Percentiles rank a stretch among this genome's conserved stretches.
These are phyloP conservation scores for Rhynchospora tenuis DNA, from an alignment of 176 grass and related monocot species.

Conservation along the genomic window DNA sequence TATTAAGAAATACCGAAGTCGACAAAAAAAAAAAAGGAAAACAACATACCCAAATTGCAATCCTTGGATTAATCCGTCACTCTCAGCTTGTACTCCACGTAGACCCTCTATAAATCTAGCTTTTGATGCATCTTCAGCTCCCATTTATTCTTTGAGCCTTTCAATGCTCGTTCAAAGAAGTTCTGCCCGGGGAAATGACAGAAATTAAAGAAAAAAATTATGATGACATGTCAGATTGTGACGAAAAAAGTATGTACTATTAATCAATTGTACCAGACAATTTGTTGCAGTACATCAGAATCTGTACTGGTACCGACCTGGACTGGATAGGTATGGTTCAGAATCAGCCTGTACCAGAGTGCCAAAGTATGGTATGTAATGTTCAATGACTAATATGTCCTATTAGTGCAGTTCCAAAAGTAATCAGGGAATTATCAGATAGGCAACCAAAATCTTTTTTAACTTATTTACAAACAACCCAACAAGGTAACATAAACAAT, in stretches of 20 bases:
- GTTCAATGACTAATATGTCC: background rate
- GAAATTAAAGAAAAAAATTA: background rate
- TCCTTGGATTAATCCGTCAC: slow-evolving; percentile 27
- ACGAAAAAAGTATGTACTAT: background rate
- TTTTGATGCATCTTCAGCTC: slow-evolving; percentile 31
- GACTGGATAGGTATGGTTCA: background rate
- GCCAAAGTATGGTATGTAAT: background rate
- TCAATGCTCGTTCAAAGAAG: slow-evolving; percentile 7
- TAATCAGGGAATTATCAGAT: background rate
- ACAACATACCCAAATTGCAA: slow-evolving; percentile 49
- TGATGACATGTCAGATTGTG: background rate
- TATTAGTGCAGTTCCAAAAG: background rate
- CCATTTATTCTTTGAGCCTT: slow-evolving; percentile 34
- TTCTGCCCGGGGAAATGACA: background rate
- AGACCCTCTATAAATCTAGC: slow-evolving; percentile 44
- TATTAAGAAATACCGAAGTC: background rate
- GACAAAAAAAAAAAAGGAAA: background rate
- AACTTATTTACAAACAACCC: background rate
- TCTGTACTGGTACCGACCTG: background rate
- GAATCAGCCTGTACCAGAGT: background rate
- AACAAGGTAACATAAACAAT: background rate
- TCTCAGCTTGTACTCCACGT: slow-evolving; percentile 37
- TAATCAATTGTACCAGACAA: background rate
- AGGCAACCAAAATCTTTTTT: background rate
- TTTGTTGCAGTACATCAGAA: background rate